Evolutionary conservation across 169 alveolate species (phyloP), one percentile per base, ranked within the genome.

Genomic region (Plasmodium gonderi): DNA sequence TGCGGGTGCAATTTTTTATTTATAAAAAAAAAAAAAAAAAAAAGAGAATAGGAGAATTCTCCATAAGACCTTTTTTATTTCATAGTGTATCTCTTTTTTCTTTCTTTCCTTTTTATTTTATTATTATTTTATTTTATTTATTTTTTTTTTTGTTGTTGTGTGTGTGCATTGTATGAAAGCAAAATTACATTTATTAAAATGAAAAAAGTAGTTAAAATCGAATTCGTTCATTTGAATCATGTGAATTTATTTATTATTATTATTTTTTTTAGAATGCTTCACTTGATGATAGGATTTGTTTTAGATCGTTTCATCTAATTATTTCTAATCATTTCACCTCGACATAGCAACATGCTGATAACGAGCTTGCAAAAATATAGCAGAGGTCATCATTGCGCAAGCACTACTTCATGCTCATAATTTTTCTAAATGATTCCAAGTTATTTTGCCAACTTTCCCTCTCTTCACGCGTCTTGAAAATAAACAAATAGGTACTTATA

Each of bases 391-490:
- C 77, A 75, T 69, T 78, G 92, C 80, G 90, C 49, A 68, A 77
- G 90, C 38, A 1, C 38, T 69, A 89, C 47, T 89, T 79, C 90
- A 79, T 89, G 45, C 75, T 77, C 94, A 79, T 79, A 75, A 79
- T 68, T 68, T 94, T 95, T 78, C 69, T 72, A 67, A 95, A 94
- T n/a, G 92, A 77, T 64, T 95, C 96, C 42, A 95, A 90, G 64
- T 94, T 91, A 47, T 68, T 94, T 78, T 95, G 97, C 97, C 97
- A 95, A 78, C 93, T 83, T 49, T 93, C 97, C 45, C 97, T 81
- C 47, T 95, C 97, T 26, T 93, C 96, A 23, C 95, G 42, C 2
- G 97, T 93, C 79, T 93, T 95, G 92, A 95, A 95, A 89, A 78
- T 83, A 82, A 95, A 94, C 38, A 94, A 64, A 51, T 91, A 95